A percentile compares a stretch with the other conserved stretches of the same genome.
Evolutionary conservation across 2,329 filamentous ascomycete genomes (phyloP).

Genomic region (Elsinoe ampelina): DNA sequence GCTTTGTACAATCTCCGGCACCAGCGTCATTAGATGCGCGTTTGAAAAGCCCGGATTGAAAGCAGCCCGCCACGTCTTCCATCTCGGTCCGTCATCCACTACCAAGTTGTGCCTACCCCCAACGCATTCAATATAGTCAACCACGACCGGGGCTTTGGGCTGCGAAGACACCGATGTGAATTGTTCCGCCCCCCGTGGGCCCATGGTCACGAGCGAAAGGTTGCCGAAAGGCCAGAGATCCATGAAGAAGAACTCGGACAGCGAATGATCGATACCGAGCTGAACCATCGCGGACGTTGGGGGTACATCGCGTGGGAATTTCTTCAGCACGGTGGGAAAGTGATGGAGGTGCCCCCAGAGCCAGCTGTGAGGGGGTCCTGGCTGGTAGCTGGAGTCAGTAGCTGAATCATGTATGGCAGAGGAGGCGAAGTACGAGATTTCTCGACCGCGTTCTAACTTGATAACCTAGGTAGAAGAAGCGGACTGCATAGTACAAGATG

Average conservation of each 20-base stretch:
- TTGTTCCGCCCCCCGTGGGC: conserved; percentile 31
- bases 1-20: conserved; percentile 31
- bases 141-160: conserved; percentile 27
- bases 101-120: conserved; percentile 32
- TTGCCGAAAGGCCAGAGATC: conserved; percentile 36
- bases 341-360: conserved; percentile 6
- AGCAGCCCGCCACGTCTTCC: conserved; percentile 36
- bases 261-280: conserved; percentile 29
- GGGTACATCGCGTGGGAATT: not conserved
- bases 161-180: conserved; percentile 28
- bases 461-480: conserved; percentile 5
- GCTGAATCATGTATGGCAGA: not conserved
- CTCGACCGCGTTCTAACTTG: not conserved
- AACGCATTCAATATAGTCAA: conserved; percentile 27
- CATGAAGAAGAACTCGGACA: conserved; percentile 34
- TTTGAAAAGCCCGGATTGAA: conserved; percentile 37
- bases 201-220: conserved; percentile 29
- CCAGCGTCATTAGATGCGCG: conserved; percentile 32
- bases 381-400: not conserved
- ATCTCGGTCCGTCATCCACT: conserved; percentile 28
- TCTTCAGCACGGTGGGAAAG: not conserved
- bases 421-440: not conserved
- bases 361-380: conserved; percentile 9
- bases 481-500: not conserved
- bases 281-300: conserved; percentile 22